A percentile compares a stretch with the other conserved stretches of the same genome.
Evolutionary conservation across 257 asterid genomes (phyloP).

Genomic region (Nicotiana obtusifolia): DNA sequence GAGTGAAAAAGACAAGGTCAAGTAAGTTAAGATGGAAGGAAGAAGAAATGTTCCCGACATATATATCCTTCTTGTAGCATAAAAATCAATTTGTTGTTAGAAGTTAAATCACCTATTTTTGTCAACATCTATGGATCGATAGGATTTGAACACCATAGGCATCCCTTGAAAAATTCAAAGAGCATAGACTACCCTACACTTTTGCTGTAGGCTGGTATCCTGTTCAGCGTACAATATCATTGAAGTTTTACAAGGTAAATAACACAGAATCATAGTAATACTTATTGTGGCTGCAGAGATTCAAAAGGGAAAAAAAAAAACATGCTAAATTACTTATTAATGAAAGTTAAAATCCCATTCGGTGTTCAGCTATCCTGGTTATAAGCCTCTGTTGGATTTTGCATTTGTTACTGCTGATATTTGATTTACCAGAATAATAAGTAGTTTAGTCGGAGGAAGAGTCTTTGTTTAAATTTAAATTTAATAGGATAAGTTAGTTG

Average conservation of each 20-base stretch:
- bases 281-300: neutral
- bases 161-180: neutral
- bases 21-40: neutral
- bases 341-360: neutral
- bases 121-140: neutral
- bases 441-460: no score
- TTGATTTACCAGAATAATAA: no score
- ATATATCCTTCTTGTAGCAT: neutral
- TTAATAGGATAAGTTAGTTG: no score
- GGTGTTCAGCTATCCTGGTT: neutral
- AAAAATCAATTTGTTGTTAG: neutral
- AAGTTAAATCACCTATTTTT: neutral
- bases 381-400: neutral
- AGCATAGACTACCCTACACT: constrained; percentile 1
- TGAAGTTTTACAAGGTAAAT: neutral
- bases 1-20: neutral
- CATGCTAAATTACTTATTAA: neutral
- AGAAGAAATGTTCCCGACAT: neutral
- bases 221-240: neutral
- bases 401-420: no score
- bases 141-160: neutral
- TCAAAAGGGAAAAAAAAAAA: neutral
- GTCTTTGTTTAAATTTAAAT: no score
- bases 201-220: neutral
- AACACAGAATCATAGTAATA: neutral